Base-by-base conservation (phyloP, 2,329 filamentous ascomycete genomes). In the Ophiognomonia clavigignenti-juglandacearum region DNA sequence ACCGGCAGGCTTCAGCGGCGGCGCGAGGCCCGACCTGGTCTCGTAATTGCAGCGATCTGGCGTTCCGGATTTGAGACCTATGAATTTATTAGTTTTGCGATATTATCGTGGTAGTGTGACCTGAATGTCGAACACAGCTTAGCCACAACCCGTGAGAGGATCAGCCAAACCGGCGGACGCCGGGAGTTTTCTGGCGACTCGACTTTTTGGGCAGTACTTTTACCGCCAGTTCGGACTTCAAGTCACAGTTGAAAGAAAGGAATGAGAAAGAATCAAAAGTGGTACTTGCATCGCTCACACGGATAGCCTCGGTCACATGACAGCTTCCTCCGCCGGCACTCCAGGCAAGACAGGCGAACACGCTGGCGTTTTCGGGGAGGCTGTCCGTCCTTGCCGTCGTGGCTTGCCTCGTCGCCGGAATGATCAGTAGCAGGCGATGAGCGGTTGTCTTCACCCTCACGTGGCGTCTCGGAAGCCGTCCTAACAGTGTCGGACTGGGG, bases 221-320 rank as follows among this genome's bases (percentile, higher is more conserved):
- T n/a, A n/a, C n/a, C n/a, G n/a, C n/a, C n/a, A n/a, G n/a, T n/a
- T n/a, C n/a, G n/a, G n/a, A n/a, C n/a, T n/a, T n/a, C n/a, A n/a
- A n/a, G n/a, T n/a, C n/a, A n/a, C n/a, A n/a, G n/a, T n/a, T n/a
- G n/a, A n/a, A n/a, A n/a, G n/a, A n/a, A n/a, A n/a, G n/a, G n/a
- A n/a, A n/a, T n/a, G n/a, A n/a, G n/a, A n/a, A n/a, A n/a, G n/a
- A n/a, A n/a, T n/a, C n/a, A n/a, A n/a, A 26, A 10, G 61, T 26
- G 6, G 24, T 26, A 26, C 24, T 26, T 26, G 24, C 78, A 82
- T 39, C 78, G 74, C 61, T 80, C 77, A 58, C 78, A 82, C 20
- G 78, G 78, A 55, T 80, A 72, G 59, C 78, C 78, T 51, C 78
- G 70, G 61, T 81, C 79, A 60, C 78, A 82, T 22, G 77, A 81